These are phyloP conservation scores for button mushroom (Agaricus bisporus) DNA, from an alignment of 768 basidiomycete genomes.

Conservation along the genomic window DNA sequence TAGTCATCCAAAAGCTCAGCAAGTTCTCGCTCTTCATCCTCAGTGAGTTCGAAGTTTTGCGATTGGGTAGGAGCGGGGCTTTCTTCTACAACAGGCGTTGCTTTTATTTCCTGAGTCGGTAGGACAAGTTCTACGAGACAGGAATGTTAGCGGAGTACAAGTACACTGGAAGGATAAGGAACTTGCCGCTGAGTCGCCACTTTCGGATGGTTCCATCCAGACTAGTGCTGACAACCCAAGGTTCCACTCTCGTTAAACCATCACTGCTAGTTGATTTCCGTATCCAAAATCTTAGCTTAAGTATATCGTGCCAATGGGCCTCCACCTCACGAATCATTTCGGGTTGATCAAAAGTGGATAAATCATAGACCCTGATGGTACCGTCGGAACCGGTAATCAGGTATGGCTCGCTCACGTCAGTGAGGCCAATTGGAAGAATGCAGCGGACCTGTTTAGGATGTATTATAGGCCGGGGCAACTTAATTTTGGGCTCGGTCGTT, in stretches of 20 bases:
- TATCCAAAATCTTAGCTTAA: constrained; percentile 67
- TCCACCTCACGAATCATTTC: constrained; percentile 71
- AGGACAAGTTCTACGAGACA: constrained; percentile 32
- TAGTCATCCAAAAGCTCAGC: constrained; percentile 57
- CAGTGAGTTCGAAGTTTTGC: constrained; percentile 49
- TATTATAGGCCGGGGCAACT: constrained; percentile 42
- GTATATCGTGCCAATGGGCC: constrained; percentile 90
- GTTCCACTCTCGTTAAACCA: constrained; percentile 48
- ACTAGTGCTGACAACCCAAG: constrained; percentile 80
- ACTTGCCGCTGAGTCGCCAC: constrained; percentile 70
- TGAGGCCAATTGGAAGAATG: constrained; percentile 61
- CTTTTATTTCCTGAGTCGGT: constrained; percentile 19
- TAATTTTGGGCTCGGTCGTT: constrained; percentile 16
- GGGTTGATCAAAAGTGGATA: constrained; percentile 60
- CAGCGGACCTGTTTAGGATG: constrained; percentile 67
- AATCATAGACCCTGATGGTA: constrained; percentile 72
- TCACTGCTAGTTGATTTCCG: constrained; percentile 39
- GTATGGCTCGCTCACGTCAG: constrained; percentile 64
- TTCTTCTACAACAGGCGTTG: not conserved
- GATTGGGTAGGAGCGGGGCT: constrained; percentile 9
- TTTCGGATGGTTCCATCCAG: constrained; percentile 84
- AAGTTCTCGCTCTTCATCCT: constrained; percentile 87
- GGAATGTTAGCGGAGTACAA: not conserved
- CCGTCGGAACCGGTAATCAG: constrained; percentile 83
- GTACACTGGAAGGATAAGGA: not conserved